Base-by-base conservation (phyloP, 768 basidiomycete species). In the Hypsizygus marmoreus region DNA sequence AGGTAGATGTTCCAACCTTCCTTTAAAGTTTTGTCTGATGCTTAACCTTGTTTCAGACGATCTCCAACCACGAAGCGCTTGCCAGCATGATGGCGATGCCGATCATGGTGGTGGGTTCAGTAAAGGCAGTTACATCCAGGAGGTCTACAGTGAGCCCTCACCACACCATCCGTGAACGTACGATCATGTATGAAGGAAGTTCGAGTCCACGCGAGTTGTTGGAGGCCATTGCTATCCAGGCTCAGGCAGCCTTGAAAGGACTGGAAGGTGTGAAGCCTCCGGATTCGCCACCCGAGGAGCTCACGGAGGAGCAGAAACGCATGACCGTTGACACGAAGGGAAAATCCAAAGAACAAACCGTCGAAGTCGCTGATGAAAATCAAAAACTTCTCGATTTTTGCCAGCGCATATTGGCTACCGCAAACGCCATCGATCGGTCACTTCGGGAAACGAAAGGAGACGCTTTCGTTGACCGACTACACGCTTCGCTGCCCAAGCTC, bases 51-150 rank as follows among this genome's bases (percentile, higher is more conserved):
- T 37, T 49, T 13, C 44, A 97, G 94, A 92, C 90, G 0, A 88
- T 97, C 35, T 95, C 93, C 5, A 86, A 85, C 54, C 94, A 97
- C 51, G 95, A 95, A 72, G 88, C 91, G 4, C 68, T 97, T 30
- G 91, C 91, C 12, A 91, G 88, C 50, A 94, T 95, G 88, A 91
- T 95, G 82, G 92, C 91, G 1, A 95, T 95, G 91, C 92, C 93
- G 5, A 91, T 91, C 60, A 94, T 94, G 92, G 82, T 84, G n/a
- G 79, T 82, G 14, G 73, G 77, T 4, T 86, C 86, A 14, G 76
- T 82, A 40, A 87, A 86, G 60, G 70, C 76, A 5, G 69, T 82
- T n/a, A 71, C 73, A 3, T 70, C 80, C n/a, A 84, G 79, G 71
- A 80, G 74, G 55, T 60, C 67, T 6, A 58, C 69, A 16, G 58